Evolutionary conservation across 106 monocot genomes (phyloP).

Genomic region (Narthecium ossifragum): DNA sequence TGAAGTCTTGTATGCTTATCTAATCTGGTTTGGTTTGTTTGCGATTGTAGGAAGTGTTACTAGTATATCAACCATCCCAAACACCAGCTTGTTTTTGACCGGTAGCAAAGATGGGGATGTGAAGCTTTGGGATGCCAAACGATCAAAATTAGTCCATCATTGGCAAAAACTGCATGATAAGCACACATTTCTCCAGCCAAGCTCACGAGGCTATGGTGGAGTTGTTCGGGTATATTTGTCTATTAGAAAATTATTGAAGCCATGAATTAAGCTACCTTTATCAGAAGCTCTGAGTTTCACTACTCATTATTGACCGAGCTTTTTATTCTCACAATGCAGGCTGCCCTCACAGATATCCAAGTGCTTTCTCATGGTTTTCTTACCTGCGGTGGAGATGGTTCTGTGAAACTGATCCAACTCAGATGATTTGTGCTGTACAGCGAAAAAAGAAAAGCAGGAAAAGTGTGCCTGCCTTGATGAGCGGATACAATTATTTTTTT

Average conservation of each 20-base stretch:
- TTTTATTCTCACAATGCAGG: conserved; percentile 38
- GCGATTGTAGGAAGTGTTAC: conserved; percentile 61
- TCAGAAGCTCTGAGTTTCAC: too few relatives aligned
- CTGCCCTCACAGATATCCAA: conserved; percentile 86
- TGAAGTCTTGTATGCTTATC: background rate
- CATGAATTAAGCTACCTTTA: background rate
- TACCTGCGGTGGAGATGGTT: conserved; percentile 96
- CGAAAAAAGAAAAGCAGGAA: background rate
- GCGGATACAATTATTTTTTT: too few relatives aligned
- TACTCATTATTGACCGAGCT: background rate
- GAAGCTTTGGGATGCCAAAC: conserved; percentile 99
- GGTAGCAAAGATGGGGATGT: conserved; percentile 98
- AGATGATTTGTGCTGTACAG: conserved; percentile 4
- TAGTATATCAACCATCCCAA: conserved; percentile 65
- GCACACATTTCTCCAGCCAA: conserved; percentile 91
- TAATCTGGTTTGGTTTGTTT: conserved; percentile 6
- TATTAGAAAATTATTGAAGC: background rate
- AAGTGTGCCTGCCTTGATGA: background rate
- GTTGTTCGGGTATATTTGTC: conserved; percentile 68
- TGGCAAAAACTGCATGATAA: conserved; percentile 91
- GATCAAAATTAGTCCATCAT: conserved; percentile 51
- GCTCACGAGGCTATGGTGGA: conserved; percentile 74
- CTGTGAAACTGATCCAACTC: conserved; percentile 62
- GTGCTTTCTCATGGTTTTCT: conserved; percentile 77
- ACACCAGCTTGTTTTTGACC: conserved; percentile 81